Base-by-base conservation (phyloP, 495 filamentous ascomycete species). In the Parathielavia hyrcaniae region DNA sequence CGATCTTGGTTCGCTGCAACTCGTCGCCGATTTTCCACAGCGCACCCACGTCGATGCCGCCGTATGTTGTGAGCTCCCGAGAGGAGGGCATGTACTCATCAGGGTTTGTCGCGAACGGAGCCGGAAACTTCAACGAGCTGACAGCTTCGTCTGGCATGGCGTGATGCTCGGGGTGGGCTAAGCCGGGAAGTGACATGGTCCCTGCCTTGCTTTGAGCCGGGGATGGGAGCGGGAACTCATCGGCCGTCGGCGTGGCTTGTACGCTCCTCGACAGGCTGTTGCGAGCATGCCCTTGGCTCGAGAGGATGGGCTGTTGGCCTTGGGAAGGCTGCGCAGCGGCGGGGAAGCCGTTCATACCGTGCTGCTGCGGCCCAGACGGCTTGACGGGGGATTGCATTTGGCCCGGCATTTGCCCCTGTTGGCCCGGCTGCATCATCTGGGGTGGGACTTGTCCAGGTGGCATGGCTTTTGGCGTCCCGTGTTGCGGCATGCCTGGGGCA, bases 31-130 rank as follows among this genome's bases (percentile, higher is more conserved):
- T 67, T 53, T 80, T 79, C 45, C 73, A 75, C 59, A 87, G 73
- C 35, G 84, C 80, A 45, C 79, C 77, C 11, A 86, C 71, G 53
- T 83, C 77, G 55, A 90, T 73, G 2, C 87, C 86, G 12, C 87
- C 88, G 68, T 82, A 83, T 0, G 80, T 75, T 57, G 80, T 71
- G 17, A 84, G 59, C 63, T 73, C 76, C 63, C 79, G 81, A 4
- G 86, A 81, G 69, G 81, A 84, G 3, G 87, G 84, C 57, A 84
- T 79, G 63, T 83, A 82, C 55, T 80, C 73, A 12, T 77, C 74
- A 0, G 75, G 67, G 36, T 78, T 63, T 4, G 65, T 61, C 0
- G 63, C 61, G 43, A 71, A 72, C 1, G 73, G 69, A 0, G 64
- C 67, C 0, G 72, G 64, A 10, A 73, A 72, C 34, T 67, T 64